Evolutionary conservation across 2,329 filamentous ascomycete genomes (phyloP), one percentile per base, ranked within the genome.

Genomic region (Lecanosticta acicola): DNA sequence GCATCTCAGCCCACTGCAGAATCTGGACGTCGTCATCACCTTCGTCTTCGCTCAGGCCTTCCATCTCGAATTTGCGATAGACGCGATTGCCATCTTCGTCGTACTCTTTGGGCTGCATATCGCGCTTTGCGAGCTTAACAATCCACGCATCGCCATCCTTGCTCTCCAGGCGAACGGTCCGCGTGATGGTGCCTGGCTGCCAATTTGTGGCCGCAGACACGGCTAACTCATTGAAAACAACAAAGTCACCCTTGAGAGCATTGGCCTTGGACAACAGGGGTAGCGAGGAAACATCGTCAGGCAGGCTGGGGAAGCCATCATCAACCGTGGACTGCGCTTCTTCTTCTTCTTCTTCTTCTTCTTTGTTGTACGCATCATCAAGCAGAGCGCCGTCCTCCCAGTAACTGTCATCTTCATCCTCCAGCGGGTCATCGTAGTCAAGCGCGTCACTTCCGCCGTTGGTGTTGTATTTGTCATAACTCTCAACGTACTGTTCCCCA

Each of bases 21-120:
- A 29, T 43, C 16, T 41, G 32, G 4, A 44, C 33, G 3, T 72
- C 68, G 5, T 55, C 59, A 7, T 57, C 67, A 8, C 71, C 71
- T 11, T 75, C 73, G 0, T 78, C 77, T 10, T 79, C 80, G 9
- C 80, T 78, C 4, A 81, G 76, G 5, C 62, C 61, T 9, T 78
- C 78, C 56, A 81, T 81, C 58, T 94, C 87, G 54, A 94, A 93
- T 47, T 82, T 85, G 51, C 77, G 81, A 57, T 91, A 94, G 8
- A 87, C 67, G 8, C 87, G 77, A 50, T 84, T 73, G 0, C 87
- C 88, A 0, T 84, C 83, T 32, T 80, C 74, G 55, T 91, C 81
- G 58, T 78, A 83, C 51, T 81, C 63, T 43, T 78, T 74, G 3
- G 74, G 66, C 10, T 75, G 67, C 39, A 83, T 71, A 59, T 94